These are phyloP conservation scores for Medicago arabica DNA, from an alignment of 306 rosid species.

Conservation along the genomic window DNA sequence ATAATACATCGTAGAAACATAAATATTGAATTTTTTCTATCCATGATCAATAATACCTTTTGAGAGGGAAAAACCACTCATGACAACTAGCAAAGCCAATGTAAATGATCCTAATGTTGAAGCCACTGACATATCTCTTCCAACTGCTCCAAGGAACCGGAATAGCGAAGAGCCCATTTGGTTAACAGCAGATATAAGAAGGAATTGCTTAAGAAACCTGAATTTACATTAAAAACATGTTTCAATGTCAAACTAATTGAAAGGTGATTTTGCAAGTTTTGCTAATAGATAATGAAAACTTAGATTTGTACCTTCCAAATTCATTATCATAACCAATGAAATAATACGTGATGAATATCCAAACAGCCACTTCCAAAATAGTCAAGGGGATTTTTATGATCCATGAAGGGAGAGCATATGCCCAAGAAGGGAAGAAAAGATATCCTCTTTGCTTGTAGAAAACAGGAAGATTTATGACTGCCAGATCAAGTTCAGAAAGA, in stretches of 20 bases:
- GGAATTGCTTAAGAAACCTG: slow-evolving; percentile 62
- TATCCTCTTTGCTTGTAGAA: slow-evolving; percentile 51
- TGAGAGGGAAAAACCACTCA: slow-evolving; percentile 62
- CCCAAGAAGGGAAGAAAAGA: slow-evolving; percentile 32
- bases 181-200: slow-evolving; percentile 46
- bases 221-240: too few species aligned
- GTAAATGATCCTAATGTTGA: slow-evolving; percentile 47
- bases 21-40: background rate
- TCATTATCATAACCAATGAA: slow-evolving; percentile 56
- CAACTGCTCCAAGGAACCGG: slow-evolving; percentile 55
- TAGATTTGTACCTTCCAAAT: slow-evolving; percentile 19
- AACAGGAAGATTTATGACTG: slow-evolving; percentile 52
- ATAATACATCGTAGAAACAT: background rate
- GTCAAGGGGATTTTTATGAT: slow-evolving; percentile 55
- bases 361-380: slow-evolving; percentile 46
- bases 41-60: slow-evolving; percentile 49
- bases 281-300: background rate
- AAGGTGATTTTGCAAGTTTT: background rate
- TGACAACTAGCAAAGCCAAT: slow-evolving; percentile 42
- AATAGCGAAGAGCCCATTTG: slow-evolving; percentile 59
- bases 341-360: slow-evolving; percentile 56
- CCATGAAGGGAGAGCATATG: slow-evolving; percentile 58
- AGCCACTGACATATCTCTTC: slow-evolving; percentile 55
- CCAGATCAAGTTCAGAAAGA: slow-evolving; percentile 51
- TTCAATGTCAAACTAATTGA: too few species aligned